These are phyloP conservation scores for Pyricularia sp. DNA, from an alignment of 2,329 filamentous ascomycete genomes.

Conservation along the genomic window DNA sequence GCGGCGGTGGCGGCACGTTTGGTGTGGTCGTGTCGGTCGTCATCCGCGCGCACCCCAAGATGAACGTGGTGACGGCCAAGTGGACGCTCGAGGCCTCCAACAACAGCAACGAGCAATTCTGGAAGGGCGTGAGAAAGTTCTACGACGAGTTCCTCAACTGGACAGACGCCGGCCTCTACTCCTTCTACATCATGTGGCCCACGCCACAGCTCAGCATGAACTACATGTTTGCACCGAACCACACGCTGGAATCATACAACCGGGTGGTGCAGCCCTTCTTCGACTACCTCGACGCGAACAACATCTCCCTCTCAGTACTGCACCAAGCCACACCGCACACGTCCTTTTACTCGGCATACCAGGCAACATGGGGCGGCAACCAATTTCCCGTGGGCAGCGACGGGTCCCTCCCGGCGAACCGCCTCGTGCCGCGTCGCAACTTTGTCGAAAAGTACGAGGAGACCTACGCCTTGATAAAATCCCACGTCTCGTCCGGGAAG, in stretches of 20 bases:
- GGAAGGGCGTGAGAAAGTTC: slow-evolving; percentile 17
- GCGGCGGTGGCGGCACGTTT: slow-evolving; percentile 27
- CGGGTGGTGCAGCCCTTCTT: slow-evolving; percentile 12
- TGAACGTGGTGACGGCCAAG: slow-evolving; percentile 11
- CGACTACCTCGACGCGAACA: slow-evolving; percentile 12
- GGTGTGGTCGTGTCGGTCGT: slow-evolving; percentile 20
- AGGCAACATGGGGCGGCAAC: slow-evolving; percentile 14
- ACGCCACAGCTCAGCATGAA: not conserved
- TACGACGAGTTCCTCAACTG: slow-evolving; percentile 15
- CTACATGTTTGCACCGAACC: slow-evolving; percentile 8
- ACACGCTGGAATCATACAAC: slow-evolving; percentile 9
- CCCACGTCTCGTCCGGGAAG: not conserved
- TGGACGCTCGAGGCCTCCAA: slow-evolving; percentile 26
- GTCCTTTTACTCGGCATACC: slow-evolving; percentile 34
- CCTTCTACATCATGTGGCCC: slow-evolving; percentile 16
- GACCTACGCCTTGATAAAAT: slow-evolving; percentile 8
- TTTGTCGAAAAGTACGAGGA: slow-evolving; percentile 17
- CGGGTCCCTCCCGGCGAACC: slow-evolving; percentile 13
- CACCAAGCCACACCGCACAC: slow-evolving; percentile 1
- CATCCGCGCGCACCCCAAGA: slow-evolving; percentile 9
- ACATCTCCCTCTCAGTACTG: slow-evolving; percentile 9
- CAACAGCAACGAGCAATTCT: slow-evolving; percentile 27
- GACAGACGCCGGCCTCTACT: slow-evolving; percentile 16
- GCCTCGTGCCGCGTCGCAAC: slow-evolving; percentile 16
- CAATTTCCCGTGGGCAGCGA: slow-evolving; percentile 20